Evolutionary conservation across 2,329 filamentous ascomycete genomes (phyloP), one percentile per base, ranked within the genome.

Genomic region (Alternaria triticimaculans): DNA sequence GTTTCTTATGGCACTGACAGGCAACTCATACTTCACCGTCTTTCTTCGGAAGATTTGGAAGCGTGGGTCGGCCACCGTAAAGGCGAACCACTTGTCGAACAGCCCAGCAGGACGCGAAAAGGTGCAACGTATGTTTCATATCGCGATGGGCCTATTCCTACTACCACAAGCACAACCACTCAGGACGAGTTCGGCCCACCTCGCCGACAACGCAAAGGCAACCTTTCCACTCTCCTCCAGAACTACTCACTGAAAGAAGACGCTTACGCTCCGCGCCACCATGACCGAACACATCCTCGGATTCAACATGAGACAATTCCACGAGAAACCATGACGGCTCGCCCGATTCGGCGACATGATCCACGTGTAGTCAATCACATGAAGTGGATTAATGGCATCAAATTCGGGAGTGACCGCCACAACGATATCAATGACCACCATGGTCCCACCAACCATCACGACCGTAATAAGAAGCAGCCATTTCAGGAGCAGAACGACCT

Each of bases 1-100:
- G 92, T 97, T 0, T 94, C 94, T 0, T 97, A 94, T 94, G 94
- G 94, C 25, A 90, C 92, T 53, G 95, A 97, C 77, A 92, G 91
- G 69, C 88, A 94, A 73, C 84, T 97, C 28, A 90, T 92, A 53
- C 84, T 97, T 26, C 92, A 97, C 75, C 89, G 89, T 51, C 87
- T 94, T 20, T 87, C 92, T 44, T 82, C 88, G 1, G 83, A 88
- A 25, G 83, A 89, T 28, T 83, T 96, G 1, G 61, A 72, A n/a
- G 84, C 87, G 62, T 84, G 87, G 2, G 90, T 96, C 15, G 93
- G 92, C 4, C 92, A 92, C 76, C 84, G 88, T 49, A 93, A 90
- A 75, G 93, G 92, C 5, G 86, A 84, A 55, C 85, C 86, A 4
- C 87, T 90, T 20, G 86, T 86, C 7, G 88, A 88, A 43, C 89